Evolutionary conservation across 2,329 filamentous ascomycete genomes (phyloP).

Genomic region (Pyrenophora seminiperda): DNA sequence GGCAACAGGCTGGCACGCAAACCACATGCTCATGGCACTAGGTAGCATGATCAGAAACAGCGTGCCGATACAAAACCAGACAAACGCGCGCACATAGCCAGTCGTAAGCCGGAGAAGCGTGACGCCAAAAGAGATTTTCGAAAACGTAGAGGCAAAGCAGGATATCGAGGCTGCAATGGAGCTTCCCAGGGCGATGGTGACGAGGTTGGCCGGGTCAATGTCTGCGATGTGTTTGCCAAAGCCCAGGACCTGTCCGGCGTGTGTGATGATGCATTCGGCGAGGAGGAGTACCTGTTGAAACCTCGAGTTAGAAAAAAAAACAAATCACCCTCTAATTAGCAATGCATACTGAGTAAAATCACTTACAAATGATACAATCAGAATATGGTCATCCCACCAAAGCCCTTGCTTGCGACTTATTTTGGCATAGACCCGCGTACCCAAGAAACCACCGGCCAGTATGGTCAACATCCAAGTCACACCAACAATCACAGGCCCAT

Average conservation of each 20-base stretch:
- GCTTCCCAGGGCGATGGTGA: constrained; percentile 20
- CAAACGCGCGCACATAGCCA: constrained; percentile 18
- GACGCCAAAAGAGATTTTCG: constrained; percentile 38
- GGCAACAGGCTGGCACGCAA: constrained; percentile 23
- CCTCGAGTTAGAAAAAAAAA: constrained; percentile 9
- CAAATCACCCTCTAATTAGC: too few species aligned
- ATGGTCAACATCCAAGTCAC: constrained; percentile 34
- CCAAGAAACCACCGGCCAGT: constrained; percentile 29
- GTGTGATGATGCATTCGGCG: constrained; percentile 25
- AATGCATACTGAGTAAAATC: not conserved
- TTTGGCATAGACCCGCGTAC: constrained; percentile 36
- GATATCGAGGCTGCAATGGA: constrained; percentile 30
- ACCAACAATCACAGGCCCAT: constrained; percentile 31
- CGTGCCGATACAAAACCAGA: constrained; percentile 33
- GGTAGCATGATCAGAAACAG: constrained; percentile 37
- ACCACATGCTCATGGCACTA: constrained; percentile 27
- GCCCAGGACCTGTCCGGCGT: constrained; percentile 27
- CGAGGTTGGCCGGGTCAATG: constrained; percentile 21
- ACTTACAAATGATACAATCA: constrained; percentile 34
- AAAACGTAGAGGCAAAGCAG: constrained; percentile 32
- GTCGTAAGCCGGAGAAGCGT: constrained; percentile 33
- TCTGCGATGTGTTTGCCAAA: constrained; percentile 31
- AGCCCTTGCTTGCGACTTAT: constrained; percentile 29
- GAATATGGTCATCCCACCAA: constrained; percentile 23
- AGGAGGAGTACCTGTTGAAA: constrained; percentile 30